These are phyloP conservation scores for Cyclanthera cordifolia DNA, from an alignment of 306 rosid species.

Conservation along the genomic window DNA sequence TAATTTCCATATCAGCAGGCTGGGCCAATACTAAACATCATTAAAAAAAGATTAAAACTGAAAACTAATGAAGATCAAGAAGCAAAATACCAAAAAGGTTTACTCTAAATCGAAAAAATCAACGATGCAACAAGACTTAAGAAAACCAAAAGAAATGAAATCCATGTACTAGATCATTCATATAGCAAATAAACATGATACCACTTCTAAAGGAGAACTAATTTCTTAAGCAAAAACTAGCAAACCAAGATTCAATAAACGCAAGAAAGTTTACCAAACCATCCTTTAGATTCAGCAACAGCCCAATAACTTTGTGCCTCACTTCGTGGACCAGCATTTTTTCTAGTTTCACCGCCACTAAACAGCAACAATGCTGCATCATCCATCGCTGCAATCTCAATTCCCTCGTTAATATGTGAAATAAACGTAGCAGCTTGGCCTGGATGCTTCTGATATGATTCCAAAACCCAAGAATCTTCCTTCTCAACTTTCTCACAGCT, in stretches of 20 bases:
- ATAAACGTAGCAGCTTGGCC: slow-evolving; percentile 83
- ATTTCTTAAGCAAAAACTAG: background rate
- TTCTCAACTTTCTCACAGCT: slow-evolving; percentile 66
- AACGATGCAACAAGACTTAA: background rate
- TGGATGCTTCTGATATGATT: slow-evolving; percentile 78
- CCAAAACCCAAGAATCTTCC: slow-evolving; percentile 91
- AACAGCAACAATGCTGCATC: slow-evolving; percentile 56
- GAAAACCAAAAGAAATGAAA: background rate
- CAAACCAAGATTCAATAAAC: background rate
- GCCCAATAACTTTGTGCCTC: slow-evolving; percentile 99
- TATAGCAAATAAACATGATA: background rate
- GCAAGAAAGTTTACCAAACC: slow-evolving; percentile 62
- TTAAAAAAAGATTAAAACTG: background rate
- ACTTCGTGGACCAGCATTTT: slow-evolving; percentile 82
- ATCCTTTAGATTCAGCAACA: slow-evolving; percentile 64
- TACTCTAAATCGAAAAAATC: background rate
- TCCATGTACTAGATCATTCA: background rate
- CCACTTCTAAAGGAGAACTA: background rate
- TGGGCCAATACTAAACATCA: background rate
- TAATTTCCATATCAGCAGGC: background rate
- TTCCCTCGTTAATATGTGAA: slow-evolving; percentile 53
- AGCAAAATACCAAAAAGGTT: background rate
- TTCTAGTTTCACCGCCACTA: slow-evolving; percentile 94
- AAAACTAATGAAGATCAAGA: background rate
- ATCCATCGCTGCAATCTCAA: slow-evolving; percentile 47